Evolutionary conservation across 2,329 filamentous ascomycete genomes (phyloP), one percentile per base, ranked within the genome.

Genomic region (Fonsecaea multimorphosa): DNA sequence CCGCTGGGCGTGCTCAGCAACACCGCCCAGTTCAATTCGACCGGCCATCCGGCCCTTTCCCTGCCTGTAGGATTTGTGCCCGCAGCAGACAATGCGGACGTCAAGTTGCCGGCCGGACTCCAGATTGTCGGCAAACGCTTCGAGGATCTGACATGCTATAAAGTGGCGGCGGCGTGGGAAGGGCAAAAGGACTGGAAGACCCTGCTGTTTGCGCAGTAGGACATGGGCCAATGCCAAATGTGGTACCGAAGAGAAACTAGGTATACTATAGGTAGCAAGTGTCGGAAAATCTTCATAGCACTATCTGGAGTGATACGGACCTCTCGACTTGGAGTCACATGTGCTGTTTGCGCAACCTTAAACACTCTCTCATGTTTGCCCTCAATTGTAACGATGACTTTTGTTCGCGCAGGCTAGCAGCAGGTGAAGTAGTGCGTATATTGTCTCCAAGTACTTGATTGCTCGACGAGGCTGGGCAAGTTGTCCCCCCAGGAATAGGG

Each of bases 11-110:
- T 86, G 66, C 85, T 83, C 0, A 80, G 78, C 22, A 87, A 88
- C 68, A 88, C 85, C 3, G 82, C 82, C 3, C 78, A 82, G 2
- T 87, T 87, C 73, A 85, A 87, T 70, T 78, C 83, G 2, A 86
- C 84, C 0, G 85, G 85, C 0, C 85, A 87, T 67, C 85, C 85
- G 0, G 85, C 84, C 0, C 72, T 87, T 68, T 79, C 82, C 0
- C 74, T 87, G 54, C 85, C 84, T 0, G 76, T 84, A 32, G 84
- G 85, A 77, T 63, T 63, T 34, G 36, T 49, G 9, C 38, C 61
- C n/a, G 61, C 61, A 6, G 34, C 31, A 22, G 61, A 83, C 58
- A 78, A 80, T 19, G 54, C 34, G 7, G 8, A 70, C 1, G 58
- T 76, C 2, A 71, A 63, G 57, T 64, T 80, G 19, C 78, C 79